These are phyloP conservation scores for Pseudocercospora cruenta DNA, from an alignment of 2,329 filamentous ascomycete genomes.

Conservation along the genomic window DNA sequence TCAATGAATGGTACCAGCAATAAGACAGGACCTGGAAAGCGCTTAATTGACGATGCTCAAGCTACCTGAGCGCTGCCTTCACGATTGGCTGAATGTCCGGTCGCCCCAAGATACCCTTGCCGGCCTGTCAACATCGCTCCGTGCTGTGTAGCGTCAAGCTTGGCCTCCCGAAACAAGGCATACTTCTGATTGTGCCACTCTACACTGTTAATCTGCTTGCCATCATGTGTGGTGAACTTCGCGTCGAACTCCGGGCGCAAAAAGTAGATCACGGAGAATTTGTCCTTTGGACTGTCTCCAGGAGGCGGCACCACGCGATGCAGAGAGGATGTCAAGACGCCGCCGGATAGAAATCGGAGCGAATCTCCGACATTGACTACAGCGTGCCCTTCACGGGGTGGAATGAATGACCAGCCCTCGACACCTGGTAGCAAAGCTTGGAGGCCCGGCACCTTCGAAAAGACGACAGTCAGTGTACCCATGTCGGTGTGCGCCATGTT, in stretches of 20 bases:
- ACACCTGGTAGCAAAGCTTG: slow-evolving; percentile 36
- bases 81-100: not conserved
- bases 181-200: slow-evolving; percentile 21
- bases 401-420: slow-evolving; percentile 52
- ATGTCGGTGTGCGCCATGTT: slow-evolving; percentile 64
- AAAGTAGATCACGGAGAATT: slow-evolving; percentile 34
- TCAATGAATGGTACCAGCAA: slow-evolving; percentile 10
- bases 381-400: slow-evolving; percentile 35
- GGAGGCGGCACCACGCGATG: slow-evolving; percentile 33
- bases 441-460: slow-evolving; percentile 38
- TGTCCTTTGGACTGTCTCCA: slow-evolving; percentile 18
- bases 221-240: slow-evolving; percentile 21
- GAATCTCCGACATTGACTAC: slow-evolving; percentile 43
- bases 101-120: slow-evolving; percentile 10
- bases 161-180: slow-evolving; percentile 12
- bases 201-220: slow-evolving; percentile 7
- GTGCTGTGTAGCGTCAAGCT: slow-evolving; percentile 1
- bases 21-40: not conserved
- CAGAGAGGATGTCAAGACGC: slow-evolving; percentile 24
- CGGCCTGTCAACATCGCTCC: slow-evolving; percentile 16
- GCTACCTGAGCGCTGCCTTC: not conserved
- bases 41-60: not conserved
- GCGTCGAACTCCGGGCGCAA: slow-evolving; percentile 28
- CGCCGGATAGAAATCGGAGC: slow-evolving; percentile 32
- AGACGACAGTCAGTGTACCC: slow-evolving; percentile 57